phyloP scores from a whole-genome alignment of 768 basidiomycete species.

The Clathrus columnatus region DNA sequence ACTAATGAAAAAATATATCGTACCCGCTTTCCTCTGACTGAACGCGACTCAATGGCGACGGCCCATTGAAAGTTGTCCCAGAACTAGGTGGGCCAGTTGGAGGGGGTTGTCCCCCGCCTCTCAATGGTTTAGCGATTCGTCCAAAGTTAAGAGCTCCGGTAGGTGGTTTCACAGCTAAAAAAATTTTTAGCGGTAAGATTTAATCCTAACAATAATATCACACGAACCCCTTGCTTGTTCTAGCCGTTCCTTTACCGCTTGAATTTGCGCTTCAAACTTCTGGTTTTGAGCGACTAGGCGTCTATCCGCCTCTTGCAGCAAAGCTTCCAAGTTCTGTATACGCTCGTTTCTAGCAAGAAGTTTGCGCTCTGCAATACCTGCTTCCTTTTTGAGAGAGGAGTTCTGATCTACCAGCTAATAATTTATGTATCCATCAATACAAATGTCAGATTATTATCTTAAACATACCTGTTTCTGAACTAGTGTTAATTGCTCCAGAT shows the following conservation, averaged over 20 bases:
- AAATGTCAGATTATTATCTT: not conserved
- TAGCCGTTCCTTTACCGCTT: conserved; percentile 84
- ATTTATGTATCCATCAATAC: not conserved
- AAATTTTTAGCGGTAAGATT: too few species aligned
- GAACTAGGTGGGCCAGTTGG: conserved; percentile 33
- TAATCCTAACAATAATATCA: conserved; percentile 13
- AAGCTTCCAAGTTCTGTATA: conserved; percentile 90
- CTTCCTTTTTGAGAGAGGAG: conserved; percentile 93
- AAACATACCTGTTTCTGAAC: conserved; percentile 89
- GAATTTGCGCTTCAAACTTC: conserved; percentile 90
- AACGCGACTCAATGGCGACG: conserved; percentile 54
- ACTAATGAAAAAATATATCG: conserved; percentile 12
- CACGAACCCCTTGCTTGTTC: conserved; percentile 84
- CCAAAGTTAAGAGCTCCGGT: conserved; percentile 75
- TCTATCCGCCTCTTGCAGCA: conserved; percentile 90
- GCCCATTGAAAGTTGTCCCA: conserved; percentile 33
- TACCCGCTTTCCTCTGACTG: conserved; percentile 69
- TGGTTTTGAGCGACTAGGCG: conserved; percentile 87
- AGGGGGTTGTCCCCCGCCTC: conserved; percentile 63
- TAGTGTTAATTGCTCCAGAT: conserved; percentile 86
- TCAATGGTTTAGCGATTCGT: conserved; percentile 91
- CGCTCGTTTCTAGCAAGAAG: conserved; percentile 93
- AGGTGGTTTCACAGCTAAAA: conserved; percentile 68
- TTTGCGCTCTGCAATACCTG: conserved; percentile 93
- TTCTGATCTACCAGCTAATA: conserved; percentile 95